Evolutionary conservation across 306 rosid species (phyloP).

Genomic region (Vigna trinervia): DNA sequence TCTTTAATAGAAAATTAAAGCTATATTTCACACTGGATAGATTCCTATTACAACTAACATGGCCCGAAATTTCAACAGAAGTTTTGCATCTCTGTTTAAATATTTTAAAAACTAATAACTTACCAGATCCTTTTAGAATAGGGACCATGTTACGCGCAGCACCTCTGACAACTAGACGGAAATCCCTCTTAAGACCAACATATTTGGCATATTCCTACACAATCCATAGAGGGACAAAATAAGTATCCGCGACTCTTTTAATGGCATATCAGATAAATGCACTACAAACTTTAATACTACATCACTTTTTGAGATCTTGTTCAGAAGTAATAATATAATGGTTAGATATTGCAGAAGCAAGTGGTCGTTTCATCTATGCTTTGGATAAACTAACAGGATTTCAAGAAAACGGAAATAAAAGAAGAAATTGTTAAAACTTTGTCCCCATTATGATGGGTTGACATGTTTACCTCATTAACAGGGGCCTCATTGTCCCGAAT

Average conservation of each 20-base stretch:
- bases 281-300: slow-evolving; percentile 24
- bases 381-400: slow-evolving; percentile 24
- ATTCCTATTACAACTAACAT: slow-evolving; percentile 10
- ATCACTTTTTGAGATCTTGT: slow-evolving; percentile 25
- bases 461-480: slow-evolving; percentile 75
- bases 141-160: slow-evolving; percentile 93
- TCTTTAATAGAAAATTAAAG: too few species aligned
- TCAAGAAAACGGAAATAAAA: slow-evolving; percentile 25
- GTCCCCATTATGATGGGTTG: neutral
- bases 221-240: slow-evolving; percentile 40
- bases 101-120: slow-evolving; percentile 47
- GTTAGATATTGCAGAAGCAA: slow-evolving; percentile 28
- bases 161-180: slow-evolving; percentile 98
- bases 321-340: slow-evolving; percentile 13
- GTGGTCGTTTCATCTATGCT: slow-evolving; percentile 30
- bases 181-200: slow-evolving; percentile 97
- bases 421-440: neutral
- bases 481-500: slow-evolving; percentile 98
- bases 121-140: slow-evolving; percentile 95
- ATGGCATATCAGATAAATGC: slow-evolving; percentile 31
- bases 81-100: slow-evolving; percentile 25
- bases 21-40: neutral
- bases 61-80: slow-evolving; percentile 33
- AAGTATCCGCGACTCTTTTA: slow-evolving; percentile 18
- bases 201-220: slow-evolving; percentile 91